Evolutionary conservation across 2,329 filamentous ascomycete genomes (phyloP).

Genomic region (Aspergillus aculeatinus): DNA sequence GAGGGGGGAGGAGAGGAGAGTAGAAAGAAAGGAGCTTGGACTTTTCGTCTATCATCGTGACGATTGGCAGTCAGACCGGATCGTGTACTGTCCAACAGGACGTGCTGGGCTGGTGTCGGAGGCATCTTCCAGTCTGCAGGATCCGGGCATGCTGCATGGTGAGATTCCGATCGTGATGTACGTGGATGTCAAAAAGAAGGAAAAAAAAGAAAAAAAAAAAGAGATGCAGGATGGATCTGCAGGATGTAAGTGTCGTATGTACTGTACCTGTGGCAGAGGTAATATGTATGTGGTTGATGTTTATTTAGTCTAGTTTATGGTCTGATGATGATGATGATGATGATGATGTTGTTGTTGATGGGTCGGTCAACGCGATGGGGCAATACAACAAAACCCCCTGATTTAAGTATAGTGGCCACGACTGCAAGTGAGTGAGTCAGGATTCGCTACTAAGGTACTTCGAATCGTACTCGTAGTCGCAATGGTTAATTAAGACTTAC

Average conservation of each 20-base stretch:
- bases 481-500: too few species aligned
- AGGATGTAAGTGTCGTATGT: not conserved
- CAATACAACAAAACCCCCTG: not conserved
- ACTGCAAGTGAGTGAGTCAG: not conserved
- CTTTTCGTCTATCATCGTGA: slow-evolving; percentile 1
- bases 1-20: not conserved
- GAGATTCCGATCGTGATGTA: not conserved
- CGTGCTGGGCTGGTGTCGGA: not conserved
- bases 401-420: not conserved
- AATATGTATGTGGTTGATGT: not conserved
- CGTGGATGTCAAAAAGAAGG: not conserved
- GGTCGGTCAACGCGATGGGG: slow-evolving; percentile 1
- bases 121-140: slow-evolving; percentile 1
- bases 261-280: not conserved
- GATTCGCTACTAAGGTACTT: too few species aligned
- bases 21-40: not conserved
- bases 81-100: not conserved
- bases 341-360: not conserved
- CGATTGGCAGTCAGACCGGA: slow-evolving; percentile 2
- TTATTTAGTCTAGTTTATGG: not conserved
- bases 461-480: too few species aligned
- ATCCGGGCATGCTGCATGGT: not conserved
- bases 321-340: slow-evolving; percentile 1
- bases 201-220: too few species aligned
- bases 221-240: too few species aligned